Evolutionary conservation across 2,329 filamentous ascomycete species (phyloP).

Genomic region (Nothomitra cinnamomea): DNA sequence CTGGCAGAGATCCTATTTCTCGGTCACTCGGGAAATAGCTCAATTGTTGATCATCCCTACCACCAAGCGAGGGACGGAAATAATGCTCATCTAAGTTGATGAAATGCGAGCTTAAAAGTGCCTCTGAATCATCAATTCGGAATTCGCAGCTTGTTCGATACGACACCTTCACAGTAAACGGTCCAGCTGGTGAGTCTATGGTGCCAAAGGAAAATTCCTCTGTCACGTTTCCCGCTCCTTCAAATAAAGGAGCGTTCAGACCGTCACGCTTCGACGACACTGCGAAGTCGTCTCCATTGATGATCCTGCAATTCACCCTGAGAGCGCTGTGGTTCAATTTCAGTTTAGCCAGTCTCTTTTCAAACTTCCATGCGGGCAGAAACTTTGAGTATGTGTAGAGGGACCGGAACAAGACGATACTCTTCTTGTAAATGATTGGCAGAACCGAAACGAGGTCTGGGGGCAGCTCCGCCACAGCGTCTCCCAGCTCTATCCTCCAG

Average conservation of each 20-base stretch:
- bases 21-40: conserved; percentile 16
- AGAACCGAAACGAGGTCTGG: conserved; percentile 41
- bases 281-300: conserved; percentile 35
- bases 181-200: conserved; percentile 72
- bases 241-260: conserved; percentile 52
- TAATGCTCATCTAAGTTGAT: conserved; percentile 81
- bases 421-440: conserved; percentile 91
- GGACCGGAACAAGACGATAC: conserved; percentile 83
- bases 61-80: conserved; percentile 61
- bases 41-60: conserved; percentile 25
- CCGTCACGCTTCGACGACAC: conserved; percentile 44
- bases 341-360: conserved; percentile 55
- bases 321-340: conserved; percentile 44
- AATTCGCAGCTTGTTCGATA: conserved; percentile 86
- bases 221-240: conserved; percentile 43
- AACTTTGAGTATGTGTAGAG: conserved; percentile 70
- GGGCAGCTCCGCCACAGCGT: conserved; percentile 35
- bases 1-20: conserved; percentile 62
- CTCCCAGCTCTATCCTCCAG: conserved; percentile 74
- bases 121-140: conserved; percentile 78
- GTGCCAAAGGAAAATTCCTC: conserved; percentile 69
- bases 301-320: conserved; percentile 65
- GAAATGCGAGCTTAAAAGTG: conserved; percentile 78
- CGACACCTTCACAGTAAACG: conserved; percentile 62
- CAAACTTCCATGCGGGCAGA: conserved; percentile 73